Evolutionary conservation across 1,284 basidiomycete genomes (phyloP), one percentile per base, ranked within the genome.

Genomic region (Rhodotorula sp.): DNA sequence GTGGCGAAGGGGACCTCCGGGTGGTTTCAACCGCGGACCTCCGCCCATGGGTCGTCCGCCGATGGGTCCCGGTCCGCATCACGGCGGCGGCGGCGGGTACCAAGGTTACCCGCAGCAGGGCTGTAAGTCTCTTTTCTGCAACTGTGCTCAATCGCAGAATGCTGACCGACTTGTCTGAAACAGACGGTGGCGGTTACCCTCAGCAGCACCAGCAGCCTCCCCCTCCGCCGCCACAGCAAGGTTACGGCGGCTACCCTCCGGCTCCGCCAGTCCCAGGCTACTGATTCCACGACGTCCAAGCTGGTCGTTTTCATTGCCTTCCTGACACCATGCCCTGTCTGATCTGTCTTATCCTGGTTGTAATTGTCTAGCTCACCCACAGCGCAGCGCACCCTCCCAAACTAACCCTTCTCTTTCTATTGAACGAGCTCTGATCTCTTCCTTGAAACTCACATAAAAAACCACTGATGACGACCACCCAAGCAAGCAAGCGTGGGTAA

Each of bases 121-220:
- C 18, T 63, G 56, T 63, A 42, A 49, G 64, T 60, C 14, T 4
- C 20, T 29, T 14, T 7, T 22, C 26, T 42, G 4, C 17, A 20
- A 7, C n/a, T 14, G 14, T 14, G 37, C 37, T 42, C 37, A 2
- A 14, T 6, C 24, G 6, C 4, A 26, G n/a, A 12, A 30, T 30
- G 12, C 53, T 54, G 29, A 26, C 53, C 26, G 1, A 29, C 10
- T 10, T 10, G 26, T 29, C 20, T 7, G 10, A 8, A 24, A 18
- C 49, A 68, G 67, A 68, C 33, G 57, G 51, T 4, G 64, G 67
- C 51, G 56, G 54, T 30, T 64, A 68, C 49, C 56, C 48, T 48
- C 55, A 24, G 20, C 64, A 59, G 18, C 64, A 53, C 30, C 64
- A 63, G 15, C 62, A 64, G 29, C 62, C 24, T n/a, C 53, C 24